Evolutionary conservation across 2,329 filamentous ascomycete genomes (phyloP).

Genomic region (Emergomyces pasteurianus): DNA sequence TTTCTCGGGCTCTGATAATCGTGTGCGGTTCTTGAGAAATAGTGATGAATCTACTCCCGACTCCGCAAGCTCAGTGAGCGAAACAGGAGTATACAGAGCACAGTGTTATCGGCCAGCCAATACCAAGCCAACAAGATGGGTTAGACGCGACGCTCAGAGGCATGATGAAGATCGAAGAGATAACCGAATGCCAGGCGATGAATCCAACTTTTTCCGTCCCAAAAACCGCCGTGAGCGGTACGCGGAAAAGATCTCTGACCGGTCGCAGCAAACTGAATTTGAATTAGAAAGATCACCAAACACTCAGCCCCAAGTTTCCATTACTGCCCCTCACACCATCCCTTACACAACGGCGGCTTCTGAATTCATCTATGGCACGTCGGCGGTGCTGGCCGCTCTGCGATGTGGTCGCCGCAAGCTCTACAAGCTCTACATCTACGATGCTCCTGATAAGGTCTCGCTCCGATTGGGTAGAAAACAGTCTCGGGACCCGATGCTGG

Average conservation of each 20-base stretch:
- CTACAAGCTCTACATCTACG: slow-evolving; percentile 73
- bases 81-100: background rate
- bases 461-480: slow-evolving; percentile 24
- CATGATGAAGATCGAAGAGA: background rate
- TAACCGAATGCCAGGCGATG: background rate
- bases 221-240: background rate
- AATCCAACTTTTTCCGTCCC: background rate
- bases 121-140: background rate
- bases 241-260: background rate
- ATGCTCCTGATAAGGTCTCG: slow-evolving; percentile 38
- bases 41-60: background rate
- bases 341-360: slow-evolving; percentile 76
- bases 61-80: background rate
- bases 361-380: slow-evolving; percentile 79
- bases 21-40: background rate
- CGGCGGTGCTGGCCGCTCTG: slow-evolving; percentile 69
- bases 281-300: background rate
- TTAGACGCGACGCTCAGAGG: background rate
- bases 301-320: slow-evolving; percentile 10
- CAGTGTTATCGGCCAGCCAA: background rate
- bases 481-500: slow-evolving; percentile 3
- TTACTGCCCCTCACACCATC: slow-evolving; percentile 35
- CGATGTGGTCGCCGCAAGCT: slow-evolving; percentile 56
- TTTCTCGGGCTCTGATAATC: background rate
- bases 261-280: background rate